Percentiles rank a stretch among this genome's conserved stretches.
These are phyloP conservation scores for Pyrenula aspistea DNA, from an alignment of 495 filamentous ascomycete species.

Conservation along the genomic window DNA sequence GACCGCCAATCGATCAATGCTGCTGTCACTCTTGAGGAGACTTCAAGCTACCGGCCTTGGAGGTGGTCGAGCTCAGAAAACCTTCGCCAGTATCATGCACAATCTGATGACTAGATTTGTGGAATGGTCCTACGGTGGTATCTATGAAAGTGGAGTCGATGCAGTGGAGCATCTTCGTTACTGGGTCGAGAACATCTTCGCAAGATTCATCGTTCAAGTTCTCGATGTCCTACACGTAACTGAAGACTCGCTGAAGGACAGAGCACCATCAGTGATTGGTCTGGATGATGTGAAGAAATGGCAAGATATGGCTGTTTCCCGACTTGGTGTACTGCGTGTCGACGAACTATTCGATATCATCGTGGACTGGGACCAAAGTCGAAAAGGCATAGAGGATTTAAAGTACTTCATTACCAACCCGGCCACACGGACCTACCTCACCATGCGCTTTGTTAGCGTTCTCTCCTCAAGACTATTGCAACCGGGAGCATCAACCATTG, in stretches of 20 bases:
- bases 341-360: constrained; percentile 82
- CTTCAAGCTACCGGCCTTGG: constrained; percentile 63
- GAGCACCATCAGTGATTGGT: constrained; percentile 27
- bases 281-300: constrained; percentile 60
- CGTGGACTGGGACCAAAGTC: constrained; percentile 67
- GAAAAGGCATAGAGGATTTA: constrained; percentile 74
- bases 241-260: constrained; percentile 8
- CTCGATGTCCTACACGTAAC: constrained; percentile 31
- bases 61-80: constrained; percentile 59
- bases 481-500: constrained; percentile 75
- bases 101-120: constrained; percentile 56
- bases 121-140: constrained; percentile 40
- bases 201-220: constrained; percentile 53
- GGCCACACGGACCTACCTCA: constrained; percentile 48
- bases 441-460: constrained; percentile 54
- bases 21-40: constrained; percentile 45
- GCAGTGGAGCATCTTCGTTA: constrained; percentile 39
- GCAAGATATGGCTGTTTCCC: constrained; percentile 66
- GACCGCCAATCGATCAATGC: constrained; percentile 33
- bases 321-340: constrained; percentile 68
- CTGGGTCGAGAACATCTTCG: constrained; percentile 64
- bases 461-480: constrained; percentile 69
- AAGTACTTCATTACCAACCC: constrained; percentile 48
- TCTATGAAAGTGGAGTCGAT: constrained; percentile 47
- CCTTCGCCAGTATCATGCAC: constrained; percentile 67